Percentiles rank a stretch among this genome's conserved stretches.
Evolutionary conservation across 1,284 basidiomycete genomes (phyloP).

Genomic region (Neotropicomus parvogracilis): DNA sequence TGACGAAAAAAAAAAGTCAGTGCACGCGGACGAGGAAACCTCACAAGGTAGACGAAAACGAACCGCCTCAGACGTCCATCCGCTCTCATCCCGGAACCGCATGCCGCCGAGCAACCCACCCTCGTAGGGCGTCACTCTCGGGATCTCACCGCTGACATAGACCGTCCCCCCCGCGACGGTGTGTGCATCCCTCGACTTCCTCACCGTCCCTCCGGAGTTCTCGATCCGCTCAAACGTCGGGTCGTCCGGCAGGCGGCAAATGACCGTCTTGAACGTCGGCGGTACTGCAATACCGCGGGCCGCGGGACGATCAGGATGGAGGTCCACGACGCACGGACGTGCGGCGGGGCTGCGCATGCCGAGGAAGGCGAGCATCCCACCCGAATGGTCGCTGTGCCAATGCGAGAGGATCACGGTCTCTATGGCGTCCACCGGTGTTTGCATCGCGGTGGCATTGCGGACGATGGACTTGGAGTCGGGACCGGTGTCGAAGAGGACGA

Average conservation of each 20-base stretch:
- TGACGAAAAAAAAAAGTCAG: neutral
- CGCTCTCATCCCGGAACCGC: conserved; percentile 53
- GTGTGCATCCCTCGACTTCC: conserved; percentile 57
- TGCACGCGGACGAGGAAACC: neutral
- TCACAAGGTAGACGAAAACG: conserved; percentile 13
- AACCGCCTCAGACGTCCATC: conserved; percentile 66
- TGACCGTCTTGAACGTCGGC: conserved; percentile 51
- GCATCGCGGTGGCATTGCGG: conserved; percentile 64
- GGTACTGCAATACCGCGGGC: conserved; percentile 71
- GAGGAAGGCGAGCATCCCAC: conserved; percentile 63
- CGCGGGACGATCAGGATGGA: conserved; percentile 72
- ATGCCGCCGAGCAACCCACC: conserved; percentile 62
- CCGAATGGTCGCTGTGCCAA: conserved; percentile 84
- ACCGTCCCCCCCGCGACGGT: conserved; percentile 55
- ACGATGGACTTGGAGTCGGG: conserved; percentile 71
- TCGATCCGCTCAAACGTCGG: conserved; percentile 68
- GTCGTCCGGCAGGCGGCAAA: conserved; percentile 61
- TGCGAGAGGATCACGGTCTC: conserved; percentile 71
- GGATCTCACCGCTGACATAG: conserved; percentile 79
- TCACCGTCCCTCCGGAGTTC: conserved; percentile 51
- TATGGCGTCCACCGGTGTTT: conserved; percentile 51
- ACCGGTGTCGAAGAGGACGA: conserved; percentile 76
- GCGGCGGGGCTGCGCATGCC: conserved; percentile 38
- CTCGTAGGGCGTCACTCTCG: conserved; percentile 66
- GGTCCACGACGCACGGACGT: conserved; percentile 52